phyloP scores from a whole-genome alignment of 1,284 basidiomycete genomes.

The Singerocomus inundabilis region DNA sequence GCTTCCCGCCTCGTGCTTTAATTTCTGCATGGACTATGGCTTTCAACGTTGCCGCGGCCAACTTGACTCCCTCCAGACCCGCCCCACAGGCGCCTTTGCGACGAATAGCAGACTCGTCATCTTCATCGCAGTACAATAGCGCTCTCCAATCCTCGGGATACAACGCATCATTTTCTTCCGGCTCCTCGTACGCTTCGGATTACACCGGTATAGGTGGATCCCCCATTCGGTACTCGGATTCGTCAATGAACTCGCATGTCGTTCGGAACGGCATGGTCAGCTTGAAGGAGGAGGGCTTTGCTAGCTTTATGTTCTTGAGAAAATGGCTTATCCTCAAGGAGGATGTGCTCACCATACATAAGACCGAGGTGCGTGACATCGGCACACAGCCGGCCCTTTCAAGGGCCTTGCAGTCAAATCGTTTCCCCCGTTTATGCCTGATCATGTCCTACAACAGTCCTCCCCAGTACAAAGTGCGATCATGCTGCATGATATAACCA shows the following conservation, averaged over 20 bases:
- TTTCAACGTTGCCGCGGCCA: slow-evolving; percentile 47
- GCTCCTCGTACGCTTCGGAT: slow-evolving; percentile 56
- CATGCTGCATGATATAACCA: slow-evolving; percentile 75
- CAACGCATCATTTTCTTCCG: slow-evolving; percentile 56
- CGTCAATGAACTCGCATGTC: slow-evolving; percentile 41
- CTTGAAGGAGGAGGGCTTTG: slow-evolving; percentile 88
- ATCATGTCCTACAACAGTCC: slow-evolving; percentile 40
- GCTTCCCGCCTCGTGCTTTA: slow-evolving; percentile 15
- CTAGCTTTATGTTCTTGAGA: slow-evolving; percentile 91
- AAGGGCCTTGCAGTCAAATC: not conserved
- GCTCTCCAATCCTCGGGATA: slow-evolving; percentile 53
- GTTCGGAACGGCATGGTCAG: slow-evolving; percentile 70
- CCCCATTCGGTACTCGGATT: slow-evolving; percentile 56
- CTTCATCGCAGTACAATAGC: slow-evolving; percentile 37
- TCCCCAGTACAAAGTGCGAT: slow-evolving; percentile 68
- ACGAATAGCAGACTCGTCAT: slow-evolving; percentile 41
- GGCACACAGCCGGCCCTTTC: not conserved
- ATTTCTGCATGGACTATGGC: slow-evolving; percentile 38
- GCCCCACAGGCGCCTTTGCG: slow-evolving; percentile 66
- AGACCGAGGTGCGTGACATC: slow-evolving; percentile 77
- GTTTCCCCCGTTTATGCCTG: slow-evolving; percentile 3
- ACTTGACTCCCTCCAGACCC: slow-evolving; percentile 56
- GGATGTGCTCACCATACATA: slow-evolving; percentile 76
- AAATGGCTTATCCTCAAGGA: slow-evolving; percentile 87
- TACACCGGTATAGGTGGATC: slow-evolving; percentile 78